phyloP scores from a whole-genome alignment of 805 yeast genomes.

The Candida pseudofarinosa region DNA sequence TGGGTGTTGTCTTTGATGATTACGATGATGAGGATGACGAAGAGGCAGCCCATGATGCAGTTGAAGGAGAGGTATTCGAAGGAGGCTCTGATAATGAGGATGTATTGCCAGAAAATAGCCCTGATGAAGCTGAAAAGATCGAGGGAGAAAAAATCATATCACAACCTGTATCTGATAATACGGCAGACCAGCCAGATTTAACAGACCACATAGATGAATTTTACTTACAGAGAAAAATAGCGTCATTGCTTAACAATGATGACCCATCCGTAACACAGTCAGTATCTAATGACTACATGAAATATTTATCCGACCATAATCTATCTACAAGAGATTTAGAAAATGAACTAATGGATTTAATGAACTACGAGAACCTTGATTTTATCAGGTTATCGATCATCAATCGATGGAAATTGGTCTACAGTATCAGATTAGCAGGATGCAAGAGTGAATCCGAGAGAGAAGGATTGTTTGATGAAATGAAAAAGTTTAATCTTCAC shows the following conservation, averaged over 20 bases:
- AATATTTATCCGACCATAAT: constrained; percentile 33
- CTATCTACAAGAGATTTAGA: constrained; percentile 45
- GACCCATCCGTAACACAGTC: constrained; percentile 33
- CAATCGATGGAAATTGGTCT: constrained; percentile 51
- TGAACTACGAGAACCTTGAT: constrained; percentile 49
- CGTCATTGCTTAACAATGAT: constrained; percentile 32
- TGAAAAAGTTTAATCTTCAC: constrained; percentile 41
- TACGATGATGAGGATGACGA: constrained; percentile 30
- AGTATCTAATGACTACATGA: constrained; percentile 35
- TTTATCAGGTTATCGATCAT: constrained; percentile 46
- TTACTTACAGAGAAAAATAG: constrained; percentile 53
- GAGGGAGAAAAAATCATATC: constrained; percentile 6
- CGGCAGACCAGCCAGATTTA: neutral
- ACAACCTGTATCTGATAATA: neutral
- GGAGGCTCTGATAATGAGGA: constrained; percentile 20
- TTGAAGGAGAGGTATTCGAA: constrained; percentile 23
- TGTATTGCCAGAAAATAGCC: constrained; percentile 10
- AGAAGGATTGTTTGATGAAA: constrained; percentile 25
- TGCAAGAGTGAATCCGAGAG: constrained; percentile 30
- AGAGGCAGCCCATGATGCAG: constrained; percentile 17
- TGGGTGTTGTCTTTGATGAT: constrained; percentile 44
- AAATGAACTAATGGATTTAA: constrained; percentile 46
- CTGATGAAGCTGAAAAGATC: constrained; percentile 1
- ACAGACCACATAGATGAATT: constrained; percentile 23
- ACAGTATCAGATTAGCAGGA: constrained; percentile 41